Base-by-base conservation (phyloP, 495 filamentous ascomycete genomes). In the Daldinia caldariorum region DNA sequence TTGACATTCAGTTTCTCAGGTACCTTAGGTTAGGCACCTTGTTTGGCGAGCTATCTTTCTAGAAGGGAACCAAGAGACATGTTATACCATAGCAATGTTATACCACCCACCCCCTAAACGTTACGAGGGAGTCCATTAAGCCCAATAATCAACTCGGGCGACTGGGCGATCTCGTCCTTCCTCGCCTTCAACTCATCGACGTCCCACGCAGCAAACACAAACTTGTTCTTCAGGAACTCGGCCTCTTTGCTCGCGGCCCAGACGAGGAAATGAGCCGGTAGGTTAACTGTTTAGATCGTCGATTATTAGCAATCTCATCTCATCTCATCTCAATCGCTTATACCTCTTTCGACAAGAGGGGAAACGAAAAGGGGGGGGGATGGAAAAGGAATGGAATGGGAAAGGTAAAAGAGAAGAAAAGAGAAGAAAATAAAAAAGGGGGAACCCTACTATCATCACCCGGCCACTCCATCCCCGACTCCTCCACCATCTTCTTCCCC, bases 201-300 rank as follows among this genome's bases (percentile, higher is more conserved):
- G 68, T 85, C 83, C 82, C 82, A 85, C 58, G 79, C 80, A 18
- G 74, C 73, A 60, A 73, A 83, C 1, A 82, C 74, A 41, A 81
- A 76, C 67, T 77, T 81, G n/a, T 81, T 81, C 47, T 75, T 76
- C n/a, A 83, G 60, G 62, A 82, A 83, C 29, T 65, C 69, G 9
- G 80, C 79, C 57, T 84, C 79, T 6, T 72, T 58, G 39, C 71
- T 77, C 10, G 72, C 70, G 13, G 76, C 61, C 83, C 82, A 85
- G 31, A 85, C 70, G 32, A 53, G 37, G 16, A 39, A 50, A 34
- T 45, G 41, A 2, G 41, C 41, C 5, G 41, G 16, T 20, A 45
- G 41, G 8, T 20, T 20, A 45, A 45, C 41, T 45, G 34, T 35
- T 39, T 26, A n/a, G n/a, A 20, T 45, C 9, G 7, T 9, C 18